Percentiles rank a stretch among this genome's conserved stretches.
phyloP scores from a whole-genome alignment of 2,329 filamentous ascomycete species.

The Penicillium glabrum region DNA sequence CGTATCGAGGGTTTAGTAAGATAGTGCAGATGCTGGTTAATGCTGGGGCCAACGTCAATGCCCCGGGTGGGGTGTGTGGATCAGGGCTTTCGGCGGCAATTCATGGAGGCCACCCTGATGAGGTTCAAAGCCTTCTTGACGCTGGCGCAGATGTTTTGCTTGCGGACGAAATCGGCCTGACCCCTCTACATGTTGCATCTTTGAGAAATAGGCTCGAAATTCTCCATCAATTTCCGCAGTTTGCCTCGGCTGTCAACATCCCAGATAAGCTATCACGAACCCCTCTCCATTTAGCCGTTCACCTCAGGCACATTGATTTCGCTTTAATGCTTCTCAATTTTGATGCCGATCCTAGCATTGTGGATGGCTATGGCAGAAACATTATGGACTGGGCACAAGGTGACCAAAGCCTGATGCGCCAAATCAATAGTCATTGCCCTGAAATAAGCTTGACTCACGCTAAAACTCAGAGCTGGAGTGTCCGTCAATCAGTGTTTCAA shows the following conservation, averaged over 20 bases:
- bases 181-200: constrained; percentile 2
- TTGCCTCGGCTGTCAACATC: neutral
- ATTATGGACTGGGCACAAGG: neutral
- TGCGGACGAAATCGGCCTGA: neutral
- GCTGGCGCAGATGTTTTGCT: neutral
- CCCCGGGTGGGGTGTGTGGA: neutral
- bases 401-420: neutral
- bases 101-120: neutral
- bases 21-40: neutral
- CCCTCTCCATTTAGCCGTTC: constrained; percentile 1
- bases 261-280: neutral
- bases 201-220: neutral
- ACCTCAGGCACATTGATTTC: neutral
- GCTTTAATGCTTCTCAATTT: neutral
- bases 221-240: neutral
- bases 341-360: constrained; percentile 3
- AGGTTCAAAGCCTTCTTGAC: neutral
- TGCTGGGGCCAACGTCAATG: neutral
- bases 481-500: neutral
- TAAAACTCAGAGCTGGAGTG: neutral
- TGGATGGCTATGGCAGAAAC: constrained; percentile 5
- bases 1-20: neutral
- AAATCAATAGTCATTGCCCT: neutral
- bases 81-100: neutral
- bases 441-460: neutral